Conservation (phyloP, 768 basidiomycete species). For the Tulasnella sp. region DNA sequence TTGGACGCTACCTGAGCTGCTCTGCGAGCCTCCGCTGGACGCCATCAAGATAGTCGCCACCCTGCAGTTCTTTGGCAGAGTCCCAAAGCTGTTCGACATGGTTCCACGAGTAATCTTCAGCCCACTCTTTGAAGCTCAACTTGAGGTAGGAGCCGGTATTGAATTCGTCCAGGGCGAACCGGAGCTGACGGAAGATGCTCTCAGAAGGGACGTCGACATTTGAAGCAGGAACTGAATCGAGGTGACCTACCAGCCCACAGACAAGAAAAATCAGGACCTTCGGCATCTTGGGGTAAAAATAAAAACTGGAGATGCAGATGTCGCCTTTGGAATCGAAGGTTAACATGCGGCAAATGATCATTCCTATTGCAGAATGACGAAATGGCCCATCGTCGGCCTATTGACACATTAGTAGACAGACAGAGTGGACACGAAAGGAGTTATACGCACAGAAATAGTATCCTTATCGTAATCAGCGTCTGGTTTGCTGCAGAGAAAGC, state of each 20-base stretch:
- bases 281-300: conserved; percentile 1
- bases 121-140: not conserved
- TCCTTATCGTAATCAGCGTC: not conserved
- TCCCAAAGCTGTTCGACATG: not conserved
- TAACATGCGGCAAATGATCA: not conserved
- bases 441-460: not conserved
- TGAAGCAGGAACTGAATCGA: too few species aligned
- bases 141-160: not conserved
- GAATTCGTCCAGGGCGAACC: not conserved
- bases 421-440: not conserved
- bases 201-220: too few species aligned
- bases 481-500: not conserved
- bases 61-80: not conserved
- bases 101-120: not conserved
- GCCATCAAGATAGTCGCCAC: not conserved
- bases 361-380: not conserved
- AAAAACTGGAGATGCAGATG: not conserved
- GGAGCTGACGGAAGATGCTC: not conserved
- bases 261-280: not conserved
- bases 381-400: conserved; percentile 25
- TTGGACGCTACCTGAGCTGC: not conserved
- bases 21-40: not conserved
- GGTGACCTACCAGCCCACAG: not conserved
- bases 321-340: not conserved
- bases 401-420: conserved; percentile 30